Evolutionary conservation across 2,329 filamentous ascomycete genomes (phyloP).

Genomic region (Monilinia polystroma): DNA sequence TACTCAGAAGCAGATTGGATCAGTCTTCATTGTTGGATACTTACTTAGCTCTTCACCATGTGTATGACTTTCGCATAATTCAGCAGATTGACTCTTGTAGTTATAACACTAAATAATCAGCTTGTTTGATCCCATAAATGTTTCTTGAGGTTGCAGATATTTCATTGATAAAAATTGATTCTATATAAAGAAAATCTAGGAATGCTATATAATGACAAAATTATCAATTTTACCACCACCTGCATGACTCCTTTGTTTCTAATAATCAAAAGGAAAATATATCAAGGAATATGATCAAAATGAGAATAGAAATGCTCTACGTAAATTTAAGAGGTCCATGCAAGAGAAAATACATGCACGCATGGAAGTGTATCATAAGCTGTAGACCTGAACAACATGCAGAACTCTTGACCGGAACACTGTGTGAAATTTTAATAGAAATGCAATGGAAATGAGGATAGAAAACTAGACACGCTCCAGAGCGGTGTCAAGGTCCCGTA

Average conservation of each 20-base stretch:
- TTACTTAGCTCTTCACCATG: not conserved
- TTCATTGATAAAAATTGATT: not conserved
- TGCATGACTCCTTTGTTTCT: not conserved
- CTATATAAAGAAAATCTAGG: constrained; percentile 4
- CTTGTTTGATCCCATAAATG: too few species aligned
- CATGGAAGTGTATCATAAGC: not conserved
- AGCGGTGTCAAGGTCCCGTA: constrained; percentile 19
- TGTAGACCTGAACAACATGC: not conserved
- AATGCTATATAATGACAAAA: not conserved
- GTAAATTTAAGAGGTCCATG: not conserved
- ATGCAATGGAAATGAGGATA: not conserved
- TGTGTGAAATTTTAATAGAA: not conserved
- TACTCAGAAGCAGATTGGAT: too few species aligned
- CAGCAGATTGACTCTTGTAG: not conserved
- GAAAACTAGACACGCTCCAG: constrained; percentile 7
- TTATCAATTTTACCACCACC: not conserved
- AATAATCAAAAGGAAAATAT: not conserved
- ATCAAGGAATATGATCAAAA: not conserved
- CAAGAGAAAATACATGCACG: not conserved
- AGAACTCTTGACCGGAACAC: not conserved
- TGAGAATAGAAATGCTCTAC: not conserved
- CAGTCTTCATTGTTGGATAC: too few species aligned
- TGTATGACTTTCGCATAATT: not conserved
- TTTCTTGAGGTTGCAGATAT: not conserved
- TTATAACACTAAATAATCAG: not conserved